Conservation (phyloP, 208 protist species). For the Acanthamoeba sp. region DNA sequence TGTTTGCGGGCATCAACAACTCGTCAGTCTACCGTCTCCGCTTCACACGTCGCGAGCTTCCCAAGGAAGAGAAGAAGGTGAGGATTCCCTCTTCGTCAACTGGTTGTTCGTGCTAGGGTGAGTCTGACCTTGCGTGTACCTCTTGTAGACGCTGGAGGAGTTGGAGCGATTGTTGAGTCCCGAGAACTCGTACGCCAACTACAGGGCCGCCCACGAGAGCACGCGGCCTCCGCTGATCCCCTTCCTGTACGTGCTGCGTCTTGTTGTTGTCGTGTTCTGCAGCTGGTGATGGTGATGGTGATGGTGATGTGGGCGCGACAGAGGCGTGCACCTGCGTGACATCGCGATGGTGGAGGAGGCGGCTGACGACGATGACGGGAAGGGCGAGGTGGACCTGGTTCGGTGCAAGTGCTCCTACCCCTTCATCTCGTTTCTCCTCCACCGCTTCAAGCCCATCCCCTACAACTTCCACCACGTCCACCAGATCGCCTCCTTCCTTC, state of each 20-base stretch:
- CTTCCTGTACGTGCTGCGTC: conserved; percentile 13
- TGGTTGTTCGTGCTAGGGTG: background rate
- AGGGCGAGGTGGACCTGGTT: conserved; percentile 13
- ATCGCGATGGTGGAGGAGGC: conserved; percentile 50
- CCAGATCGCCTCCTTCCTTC: conserved; percentile 54
- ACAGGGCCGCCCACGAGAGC: background rate
- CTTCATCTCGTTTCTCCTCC: conserved; percentile 4
- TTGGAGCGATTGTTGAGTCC: conserved; percentile 46
- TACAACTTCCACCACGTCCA: conserved; percentile 71
- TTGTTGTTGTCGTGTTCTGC: too few relatives aligned
- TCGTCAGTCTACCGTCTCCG: background rate
- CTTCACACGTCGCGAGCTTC: conserved; percentile 52
- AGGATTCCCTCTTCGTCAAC: too few relatives aligned
- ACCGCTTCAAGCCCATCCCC: background rate
- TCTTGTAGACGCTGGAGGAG: conserved; percentile 24
- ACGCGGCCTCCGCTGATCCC: background rate
- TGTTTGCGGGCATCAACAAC: conserved; percentile 51
- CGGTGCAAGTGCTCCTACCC: background rate
- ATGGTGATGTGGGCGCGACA: background rate
- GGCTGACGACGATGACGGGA: background rate
- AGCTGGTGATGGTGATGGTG: too few relatives aligned
- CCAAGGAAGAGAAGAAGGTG: background rate
- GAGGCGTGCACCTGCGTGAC: conserved; percentile 48
- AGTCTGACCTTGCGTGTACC: too few relatives aligned
- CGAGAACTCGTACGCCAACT: conserved; percentile 65